phyloP scores from a whole-genome alignment of 208 protist species.

The Trichomonas gallinae region DNA sequence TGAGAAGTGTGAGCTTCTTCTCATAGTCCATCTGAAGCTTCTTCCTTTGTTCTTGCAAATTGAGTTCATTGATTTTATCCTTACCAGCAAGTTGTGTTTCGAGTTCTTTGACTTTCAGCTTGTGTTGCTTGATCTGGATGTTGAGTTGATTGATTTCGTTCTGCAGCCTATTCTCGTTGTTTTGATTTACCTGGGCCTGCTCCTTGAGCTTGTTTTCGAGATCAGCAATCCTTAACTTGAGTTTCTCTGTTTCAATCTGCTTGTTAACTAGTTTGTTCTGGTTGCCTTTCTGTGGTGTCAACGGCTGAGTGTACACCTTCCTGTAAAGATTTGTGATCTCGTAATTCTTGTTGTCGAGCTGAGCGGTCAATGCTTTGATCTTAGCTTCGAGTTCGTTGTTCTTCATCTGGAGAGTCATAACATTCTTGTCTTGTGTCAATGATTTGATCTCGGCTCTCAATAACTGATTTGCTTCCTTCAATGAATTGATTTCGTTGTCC shows the following conservation, averaged over 20 bases:
- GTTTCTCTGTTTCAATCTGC: background rate
- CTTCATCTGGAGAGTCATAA: background rate
- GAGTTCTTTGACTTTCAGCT: too few relatives aligned
- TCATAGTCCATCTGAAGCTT: background rate
- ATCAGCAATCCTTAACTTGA: background rate
- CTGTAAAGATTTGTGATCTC: background rate
- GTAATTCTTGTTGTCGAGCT: background rate
- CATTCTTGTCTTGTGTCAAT: background rate
- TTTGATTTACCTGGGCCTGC: background rate
- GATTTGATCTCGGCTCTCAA: background rate
- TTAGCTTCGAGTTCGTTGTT: background rate
- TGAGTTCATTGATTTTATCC: background rate
- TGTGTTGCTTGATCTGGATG: too few relatives aligned
- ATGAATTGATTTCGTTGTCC: too few relatives aligned
- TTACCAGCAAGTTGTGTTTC: background rate
- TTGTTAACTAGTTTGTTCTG: background rate
- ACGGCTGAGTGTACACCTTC: background rate
- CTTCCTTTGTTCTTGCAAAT: background rate
- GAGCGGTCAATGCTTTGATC: background rate
- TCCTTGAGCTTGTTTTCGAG: background rate
- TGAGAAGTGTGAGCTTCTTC: background rate
- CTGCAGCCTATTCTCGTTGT: background rate
- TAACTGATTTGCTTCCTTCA: background rate
- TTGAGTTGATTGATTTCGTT: background rate
- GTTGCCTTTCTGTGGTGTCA: background rate